Conservation (phyloP, 768 basidiomycete species). For the Grammothele lineata region DNA sequence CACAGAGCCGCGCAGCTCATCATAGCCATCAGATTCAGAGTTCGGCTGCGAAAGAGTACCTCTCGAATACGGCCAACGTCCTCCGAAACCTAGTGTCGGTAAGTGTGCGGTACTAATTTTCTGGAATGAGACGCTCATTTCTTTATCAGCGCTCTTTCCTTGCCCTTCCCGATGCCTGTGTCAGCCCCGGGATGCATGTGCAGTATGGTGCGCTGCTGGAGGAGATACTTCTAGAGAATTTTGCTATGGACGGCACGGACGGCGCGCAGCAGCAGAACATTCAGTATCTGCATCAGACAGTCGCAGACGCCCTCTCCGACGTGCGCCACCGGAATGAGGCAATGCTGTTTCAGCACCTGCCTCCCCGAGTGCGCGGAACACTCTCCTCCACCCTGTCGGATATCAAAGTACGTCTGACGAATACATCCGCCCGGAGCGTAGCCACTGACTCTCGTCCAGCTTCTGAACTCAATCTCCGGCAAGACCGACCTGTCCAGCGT, state of each 20-base stretch:
- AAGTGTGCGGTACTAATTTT: slow-evolving; percentile 8
- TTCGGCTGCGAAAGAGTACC: slow-evolving; percentile 53
- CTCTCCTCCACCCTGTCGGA: slow-evolving; percentile 59
- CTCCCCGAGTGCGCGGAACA: slow-evolving; percentile 53
- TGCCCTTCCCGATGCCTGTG: slow-evolving; percentile 68
- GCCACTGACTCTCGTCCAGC: slow-evolving; percentile 33
- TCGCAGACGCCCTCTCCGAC: slow-evolving; percentile 61
- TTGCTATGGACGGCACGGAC: slow-evolving; percentile 24
- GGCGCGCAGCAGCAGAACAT: slow-evolving; percentile 33
- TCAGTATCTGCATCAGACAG: slow-evolving; percentile 39
- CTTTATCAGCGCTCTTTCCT: slow-evolving; percentile 57
- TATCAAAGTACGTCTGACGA: slow-evolving; percentile 35
- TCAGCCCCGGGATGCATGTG: slow-evolving; percentile 69
- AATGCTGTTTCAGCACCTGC: slow-evolving; percentile 66
- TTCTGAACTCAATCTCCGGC: slow-evolving; percentile 72
- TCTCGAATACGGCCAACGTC: slow-evolving; percentile 47
- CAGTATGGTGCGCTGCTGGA: slow-evolving; percentile 44
- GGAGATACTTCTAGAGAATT: slow-evolving; percentile 42
- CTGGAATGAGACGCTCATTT: neutral
- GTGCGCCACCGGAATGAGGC: slow-evolving; percentile 77
- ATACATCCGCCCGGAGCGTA: neutral
- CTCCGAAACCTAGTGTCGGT: slow-evolving; percentile 63
- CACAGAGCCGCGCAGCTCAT: no score
- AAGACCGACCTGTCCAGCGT: slow-evolving; percentile 57
- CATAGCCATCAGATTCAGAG: slow-evolving; percentile 34